A percentile compares a stretch with the other conserved stretches of the same genome.
phyloP scores from a whole-genome alignment of 2,329 filamentous ascomycete species.

The Phialophora chinensis region DNA sequence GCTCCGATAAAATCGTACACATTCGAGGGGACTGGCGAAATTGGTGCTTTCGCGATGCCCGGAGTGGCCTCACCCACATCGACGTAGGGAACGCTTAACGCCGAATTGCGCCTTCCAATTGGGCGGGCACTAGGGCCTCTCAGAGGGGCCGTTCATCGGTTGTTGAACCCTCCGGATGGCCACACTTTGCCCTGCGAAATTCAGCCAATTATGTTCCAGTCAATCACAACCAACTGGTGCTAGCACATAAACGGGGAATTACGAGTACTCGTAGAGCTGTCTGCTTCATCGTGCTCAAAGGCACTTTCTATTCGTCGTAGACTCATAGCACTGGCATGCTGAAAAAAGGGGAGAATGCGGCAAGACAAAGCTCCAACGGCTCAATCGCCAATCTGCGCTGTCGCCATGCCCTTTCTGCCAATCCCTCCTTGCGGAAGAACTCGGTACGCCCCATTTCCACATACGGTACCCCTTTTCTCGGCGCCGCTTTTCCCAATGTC shows the following conservation, averaged over 20 bases:
- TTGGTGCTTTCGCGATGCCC: slow-evolving; percentile 7
- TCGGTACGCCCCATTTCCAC: background rate
- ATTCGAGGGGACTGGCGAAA: background rate
- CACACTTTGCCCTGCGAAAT: slow-evolving; percentile 22
- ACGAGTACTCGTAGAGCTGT: background rate
- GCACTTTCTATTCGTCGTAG: background rate
- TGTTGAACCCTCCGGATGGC: slow-evolving; percentile 32
- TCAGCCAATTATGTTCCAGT: background rate
- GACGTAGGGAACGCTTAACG: background rate
- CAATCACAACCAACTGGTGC: background rate
- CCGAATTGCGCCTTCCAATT: slow-evolving; percentile 9
- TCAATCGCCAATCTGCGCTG: background rate
- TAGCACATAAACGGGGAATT: background rate
- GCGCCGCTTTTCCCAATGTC: background rate
- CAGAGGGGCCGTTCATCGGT: slow-evolving; percentile 24
- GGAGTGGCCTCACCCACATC: background rate
- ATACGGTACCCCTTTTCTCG: background rate
- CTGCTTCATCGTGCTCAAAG: background rate
- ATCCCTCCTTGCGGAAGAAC: background rate
- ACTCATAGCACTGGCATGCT: background rate
- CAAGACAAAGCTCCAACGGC: background rate
- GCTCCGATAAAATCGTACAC: slow-evolving; percentile 5
- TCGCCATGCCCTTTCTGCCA: background rate
- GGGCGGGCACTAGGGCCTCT: background rate
- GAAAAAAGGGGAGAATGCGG: background rate